Evolutionary conservation across 345 rosid genomes (phyloP), one percentile per base, ranked within the genome.

Genomic region (Brassica carinata): DNA sequence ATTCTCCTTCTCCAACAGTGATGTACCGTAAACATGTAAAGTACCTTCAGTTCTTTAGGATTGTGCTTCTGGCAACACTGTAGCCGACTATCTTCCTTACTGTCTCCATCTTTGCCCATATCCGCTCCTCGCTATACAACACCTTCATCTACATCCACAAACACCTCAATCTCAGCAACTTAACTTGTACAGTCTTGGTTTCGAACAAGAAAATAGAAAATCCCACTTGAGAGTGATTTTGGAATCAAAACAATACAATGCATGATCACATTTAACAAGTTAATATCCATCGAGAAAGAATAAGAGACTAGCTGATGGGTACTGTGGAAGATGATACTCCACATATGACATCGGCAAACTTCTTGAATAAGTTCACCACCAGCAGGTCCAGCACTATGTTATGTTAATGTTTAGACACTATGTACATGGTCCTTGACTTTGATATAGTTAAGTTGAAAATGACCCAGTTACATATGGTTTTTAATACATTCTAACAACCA

Each of bases 71-170:
- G 8, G 85, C 75, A 15, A 79, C 87, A 69, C 79, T 83, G 58
- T 89, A 91, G 33, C 99, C 99, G 3, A 90, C 86, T 61, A 90
- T 88, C 71, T 31, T 72, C 29, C 88, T 73, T 84, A 90, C 33
- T 26, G 89, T 89, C 40, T 84, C 77, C 0, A 92, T 85, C 79
- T 88, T 87, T 31, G 85, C 82, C 96, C 95, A 87, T 65, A 90
- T 83, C 71, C 83, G 83, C 72, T 85, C 87, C 82, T 87, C 91
- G 11, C 23, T 73, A 74, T 57, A 76, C 18, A 67, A 3, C 36
- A 72, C 79, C 85, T 89, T 79, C 78, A 77, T 15, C 71, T 23
- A 18, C 55, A 81, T 3, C 8, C 18, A 51, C 18, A 59, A 2
- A 59, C 67, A 73, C 5, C 11, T 36, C 4, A 57, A 13, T 38